phyloP scores from a whole-genome alignment of 2,329 filamentous ascomycete genomes.

The Hortaea werneckii region DNA sequence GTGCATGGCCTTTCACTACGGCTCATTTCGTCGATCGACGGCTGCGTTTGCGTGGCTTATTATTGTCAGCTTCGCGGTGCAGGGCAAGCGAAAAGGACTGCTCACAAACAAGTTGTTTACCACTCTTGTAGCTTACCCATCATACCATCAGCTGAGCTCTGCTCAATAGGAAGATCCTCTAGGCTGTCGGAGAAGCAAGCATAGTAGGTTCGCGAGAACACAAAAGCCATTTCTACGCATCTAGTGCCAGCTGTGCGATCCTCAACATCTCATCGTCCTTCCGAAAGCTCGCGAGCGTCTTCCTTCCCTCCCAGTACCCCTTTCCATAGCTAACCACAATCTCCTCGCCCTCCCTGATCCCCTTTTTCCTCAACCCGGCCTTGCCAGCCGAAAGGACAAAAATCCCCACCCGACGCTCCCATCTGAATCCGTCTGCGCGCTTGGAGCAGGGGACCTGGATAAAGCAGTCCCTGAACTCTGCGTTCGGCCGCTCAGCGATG shows the following conservation, averaged over 20 bases:
- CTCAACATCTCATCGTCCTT: constrained; percentile 20
- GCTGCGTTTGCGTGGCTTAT: too few species aligned
- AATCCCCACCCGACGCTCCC: constrained; percentile 40
- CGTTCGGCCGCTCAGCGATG: constrained; percentile 30
- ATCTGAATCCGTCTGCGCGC: constrained; percentile 27
- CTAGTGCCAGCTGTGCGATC: constrained; percentile 16
- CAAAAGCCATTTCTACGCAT: too few species aligned
- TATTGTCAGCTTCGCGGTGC: too few species aligned
- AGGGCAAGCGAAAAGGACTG: too few species aligned
- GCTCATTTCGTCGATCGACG: too few species aligned
- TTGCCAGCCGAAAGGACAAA: constrained; percentile 41
- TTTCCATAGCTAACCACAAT: constrained; percentile 45
- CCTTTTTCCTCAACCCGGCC: constrained; percentile 36
- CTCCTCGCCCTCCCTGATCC: constrained; percentile 40
- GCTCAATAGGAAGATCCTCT: too few species aligned
- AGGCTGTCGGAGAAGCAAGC: too few species aligned
- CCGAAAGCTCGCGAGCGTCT: constrained; percentile 15
- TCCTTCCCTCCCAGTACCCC: constrained; percentile 21
- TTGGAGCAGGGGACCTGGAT: constrained; percentile 27
- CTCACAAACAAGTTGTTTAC: too few species aligned
- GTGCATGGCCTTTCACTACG: too few species aligned
- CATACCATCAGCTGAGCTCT: too few species aligned
- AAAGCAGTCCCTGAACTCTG: constrained; percentile 29
- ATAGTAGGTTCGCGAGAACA: too few species aligned
- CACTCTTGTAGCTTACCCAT: too few species aligned